Percentiles rank a stretch among this genome's conserved stretches.
Evolutionary conservation across 2,329 filamentous ascomycete genomes (phyloP).

Genomic region (Plectosphaerella cucumerina): DNA sequence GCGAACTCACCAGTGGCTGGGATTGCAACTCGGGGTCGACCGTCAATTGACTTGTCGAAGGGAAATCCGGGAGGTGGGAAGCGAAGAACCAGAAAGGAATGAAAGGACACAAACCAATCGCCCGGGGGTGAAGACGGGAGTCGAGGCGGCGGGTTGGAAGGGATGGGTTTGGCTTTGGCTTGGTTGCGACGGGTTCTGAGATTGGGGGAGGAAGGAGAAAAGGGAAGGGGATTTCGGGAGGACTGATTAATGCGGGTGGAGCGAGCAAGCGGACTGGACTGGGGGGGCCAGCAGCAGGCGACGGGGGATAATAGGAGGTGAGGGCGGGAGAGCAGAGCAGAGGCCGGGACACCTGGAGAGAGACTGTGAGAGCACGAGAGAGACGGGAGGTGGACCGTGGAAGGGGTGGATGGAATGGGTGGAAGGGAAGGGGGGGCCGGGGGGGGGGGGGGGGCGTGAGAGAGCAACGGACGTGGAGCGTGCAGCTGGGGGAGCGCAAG

Average conservation of each 20-base stretch:
- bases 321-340: conserved; percentile 6
- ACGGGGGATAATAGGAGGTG: conserved; percentile 10
- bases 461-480: neutral
- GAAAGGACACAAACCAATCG: conserved; percentile 7
- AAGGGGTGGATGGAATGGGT: conserved; percentile 3
- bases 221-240: conserved; percentile 14
- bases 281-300: conserved; percentile 6
- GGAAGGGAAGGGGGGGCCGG: conserved; percentile 4
- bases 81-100: conserved; percentile 15
- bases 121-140: conserved; percentile 1
- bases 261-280: conserved; percentile 7
- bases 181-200: conserved; percentile 12
- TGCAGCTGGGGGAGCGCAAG: neutral
- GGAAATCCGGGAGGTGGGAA: neutral
- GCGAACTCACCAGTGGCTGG: neutral
- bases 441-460: neutral
- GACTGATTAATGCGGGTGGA: conserved; percentile 15
- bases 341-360: conserved; percentile 6
- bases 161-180: conserved; percentile 8
- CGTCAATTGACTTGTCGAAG: conserved; percentile 7
- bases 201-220: conserved; percentile 12
- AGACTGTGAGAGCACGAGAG: too few relatives aligned
- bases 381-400: conserved; percentile 1
- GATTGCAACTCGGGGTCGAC: neutral
- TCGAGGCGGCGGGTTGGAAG: conserved; percentile 9